Base-by-base conservation (phyloP, 306 rosid genomes). In the Pyrus pyrifolia region DNA sequence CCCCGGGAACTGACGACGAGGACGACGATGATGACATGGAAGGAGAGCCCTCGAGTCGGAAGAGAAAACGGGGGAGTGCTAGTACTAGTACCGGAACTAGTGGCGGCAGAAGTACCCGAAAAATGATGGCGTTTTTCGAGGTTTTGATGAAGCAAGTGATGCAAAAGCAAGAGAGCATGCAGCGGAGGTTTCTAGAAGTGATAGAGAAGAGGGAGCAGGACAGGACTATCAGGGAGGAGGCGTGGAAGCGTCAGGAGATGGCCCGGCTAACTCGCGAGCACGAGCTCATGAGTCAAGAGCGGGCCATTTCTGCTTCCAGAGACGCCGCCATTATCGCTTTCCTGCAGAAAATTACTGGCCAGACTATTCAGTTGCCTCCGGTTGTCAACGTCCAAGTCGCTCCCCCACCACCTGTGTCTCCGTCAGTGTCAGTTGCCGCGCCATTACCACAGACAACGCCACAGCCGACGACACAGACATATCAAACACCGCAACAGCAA, bases 101-200 rank as follows among this genome's bases (percentile, higher is more conserved):
- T 11, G 6, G 80, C 30, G 38, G 72, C 11, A 58, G 75, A 3
- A 70, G 81, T 52, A 72, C 64, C 14, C 67, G 79, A 8, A 81
- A 78, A 68, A 85, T 82, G 88, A 82, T 85, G 88, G 80, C 65
- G 65, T 86, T 83, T 66, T 86, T 86, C 25, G 85, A 83, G 83
- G 78, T 38, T 35, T 70, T 86, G 59, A 86, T 86, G 87, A 83
- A 78, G 68, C 80, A 86, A 68, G 87, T 86, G 62, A 78, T 86
- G 82, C 76, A 81, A 14, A 86, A 83, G 77, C 89, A 86, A 25
- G 85, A 86, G 74, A 60, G 55, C 31, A 81, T 86, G 89, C 89
- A 86, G 51, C 85, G 79, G 69, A 83, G 74, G 67, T 86, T 86
- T 46, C 52, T 86, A n/a, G 89, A 86, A 21, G 81, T 77, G 30